Base-by-base conservation (phyloP, 2,329 filamentous ascomycete species). In the Aspergillus sp. region DNA sequence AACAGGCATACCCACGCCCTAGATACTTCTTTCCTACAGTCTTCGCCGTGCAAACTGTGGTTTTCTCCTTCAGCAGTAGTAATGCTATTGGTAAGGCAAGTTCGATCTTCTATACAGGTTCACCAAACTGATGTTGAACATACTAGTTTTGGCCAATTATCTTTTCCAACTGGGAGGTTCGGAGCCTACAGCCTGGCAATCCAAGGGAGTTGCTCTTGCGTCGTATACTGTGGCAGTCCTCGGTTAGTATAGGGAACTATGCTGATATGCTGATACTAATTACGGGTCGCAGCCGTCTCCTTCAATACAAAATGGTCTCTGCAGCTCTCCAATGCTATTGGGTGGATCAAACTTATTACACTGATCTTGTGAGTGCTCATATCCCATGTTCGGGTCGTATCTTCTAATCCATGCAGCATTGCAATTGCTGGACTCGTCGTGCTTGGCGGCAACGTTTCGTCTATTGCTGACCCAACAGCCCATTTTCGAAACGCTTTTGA, bases 161-260 rank as follows among this genome's bases (percentile, higher is more conserved):
- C 68, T 89, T 0, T 90, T 84, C 71, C 78, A 79, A 8, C 84
- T 86, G 44, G 80, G 76, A 1, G 82, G 79, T 0, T 68, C 75
- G 0, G 72, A 70, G 0, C 81, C 84, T 0, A 80, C 81, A 0
- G 73, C 77, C n/a, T 90, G 87, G 88, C 77, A 89, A 65, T 69
- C 83, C 52, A 89, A 89, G 66, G 88, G 86, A 1, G 82, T 89
- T 3, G 87, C 87, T 0, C 73, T 89, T 23, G 86, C 84, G 1
- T 82, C 80, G 0, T 89, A 89, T 64, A 86, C 83, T 0, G 65
- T 86, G 0, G 85, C 86, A 3, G 76, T 82, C 1, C 60, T 87
- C 1, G 76, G 84, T 84, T 65, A 61, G 81, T 75, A 11, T 8
- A 33, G 3, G 8, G 35, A 17, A 4, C 4, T 24, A 41, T 44